These are phyloP conservation scores for Ceratocystis lukuohia DNA, from an alignment of 2,329 filamentous ascomycete species.

Conservation along the genomic window DNA sequence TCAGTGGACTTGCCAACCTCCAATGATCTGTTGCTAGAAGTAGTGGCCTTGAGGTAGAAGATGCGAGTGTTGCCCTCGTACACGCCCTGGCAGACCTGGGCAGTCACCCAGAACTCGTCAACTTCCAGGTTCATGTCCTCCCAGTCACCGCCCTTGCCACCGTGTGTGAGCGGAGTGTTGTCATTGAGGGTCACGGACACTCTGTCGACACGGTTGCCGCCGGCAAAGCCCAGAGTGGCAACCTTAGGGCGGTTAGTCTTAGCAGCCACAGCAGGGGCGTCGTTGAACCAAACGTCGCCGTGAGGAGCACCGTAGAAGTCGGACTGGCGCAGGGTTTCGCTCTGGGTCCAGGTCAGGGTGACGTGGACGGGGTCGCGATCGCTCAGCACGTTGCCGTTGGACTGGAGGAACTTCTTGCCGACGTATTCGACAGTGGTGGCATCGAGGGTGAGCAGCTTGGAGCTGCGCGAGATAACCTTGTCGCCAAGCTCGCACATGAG, in stretches of 20 bases:
- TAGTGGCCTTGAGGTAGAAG: slow-evolving; percentile 42
- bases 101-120: slow-evolving; percentile 37
- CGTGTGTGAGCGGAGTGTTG: slow-evolving; percentile 38
- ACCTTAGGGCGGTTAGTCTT: slow-evolving; percentile 26
- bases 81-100: slow-evolving; percentile 36
- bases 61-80: slow-evolving; percentile 31
- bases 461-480: no score
- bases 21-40: slow-evolving; percentile 35
- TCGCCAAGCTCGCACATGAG: no score
- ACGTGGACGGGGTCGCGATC: slow-evolving; percentile 52
- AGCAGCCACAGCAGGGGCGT: slow-evolving; percentile 31
- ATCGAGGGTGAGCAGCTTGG: slow-evolving; percentile 23
- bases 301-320: slow-evolving; percentile 9
- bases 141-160: slow-evolving; percentile 38
- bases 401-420: slow-evolving; percentile 41
- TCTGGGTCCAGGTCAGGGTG: slow-evolving; percentile 34
- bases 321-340: no score
- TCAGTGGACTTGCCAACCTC: slow-evolving; percentile 33
- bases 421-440: slow-evolving; percentile 43
- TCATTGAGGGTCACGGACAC: slow-evolving; percentile 36
- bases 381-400: slow-evolving; percentile 42
- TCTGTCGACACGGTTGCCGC: slow-evolving; percentile 37
- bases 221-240: slow-evolving; percentile 33
- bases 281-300: slow-evolving; percentile 41
- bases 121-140: slow-evolving; percentile 31